A percentile compares a stretch with the other conserved stretches of the same genome.
Conservation (phyloP, 768 basidiomycete genomes). For the Termitomyces sp. region DNA sequence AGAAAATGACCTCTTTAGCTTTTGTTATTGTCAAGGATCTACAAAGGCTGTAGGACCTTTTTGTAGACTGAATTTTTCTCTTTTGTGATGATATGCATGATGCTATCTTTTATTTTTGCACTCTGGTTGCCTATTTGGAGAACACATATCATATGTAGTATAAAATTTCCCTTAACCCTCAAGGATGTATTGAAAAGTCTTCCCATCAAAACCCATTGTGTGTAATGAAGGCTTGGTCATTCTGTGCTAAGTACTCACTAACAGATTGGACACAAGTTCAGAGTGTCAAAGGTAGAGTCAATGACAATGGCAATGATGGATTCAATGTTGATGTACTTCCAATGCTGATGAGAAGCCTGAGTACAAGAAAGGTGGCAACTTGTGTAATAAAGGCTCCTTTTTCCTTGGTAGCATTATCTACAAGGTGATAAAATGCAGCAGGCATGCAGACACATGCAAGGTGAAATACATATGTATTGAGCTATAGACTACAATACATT, state of each 20-base stretch:
- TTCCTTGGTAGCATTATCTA: too few species aligned
- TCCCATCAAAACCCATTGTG: not conserved
- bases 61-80: not conserved
- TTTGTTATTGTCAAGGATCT: too few species aligned
- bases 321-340: not conserved
- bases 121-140: not conserved
- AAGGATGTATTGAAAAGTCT: not conserved
- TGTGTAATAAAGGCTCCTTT: too few species aligned
- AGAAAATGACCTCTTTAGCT: too few species aligned
- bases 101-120: not conserved
- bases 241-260: too few species aligned
- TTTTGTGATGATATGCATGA: not conserved
- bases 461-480: too few species aligned
- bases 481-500: too few species aligned
- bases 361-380: too few species aligned
- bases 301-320: not conserved
- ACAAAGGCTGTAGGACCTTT: not conserved
- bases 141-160: not conserved
- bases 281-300: not conserved
- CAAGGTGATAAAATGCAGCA: too few species aligned
- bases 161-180: not conserved
- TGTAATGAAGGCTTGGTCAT: not conserved
- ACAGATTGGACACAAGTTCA: not conserved
- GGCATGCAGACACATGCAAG: too few species aligned
- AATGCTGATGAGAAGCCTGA: not conserved